Evolutionary conservation across 2,329 filamentous ascomycete species (phyloP).

Genomic region (Sclerotinia nivalis): DNA sequence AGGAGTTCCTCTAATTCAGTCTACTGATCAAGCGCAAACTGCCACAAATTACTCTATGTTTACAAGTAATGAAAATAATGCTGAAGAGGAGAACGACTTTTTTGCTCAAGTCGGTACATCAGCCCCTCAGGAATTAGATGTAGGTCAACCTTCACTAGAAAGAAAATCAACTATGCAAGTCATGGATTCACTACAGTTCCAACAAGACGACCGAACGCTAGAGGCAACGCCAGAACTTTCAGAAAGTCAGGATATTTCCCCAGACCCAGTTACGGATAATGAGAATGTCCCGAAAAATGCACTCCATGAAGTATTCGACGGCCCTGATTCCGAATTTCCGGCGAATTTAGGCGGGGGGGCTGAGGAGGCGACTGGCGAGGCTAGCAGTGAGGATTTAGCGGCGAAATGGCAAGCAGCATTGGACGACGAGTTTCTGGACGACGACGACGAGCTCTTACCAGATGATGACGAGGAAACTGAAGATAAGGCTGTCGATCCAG

Average conservation of each 20-base stretch:
- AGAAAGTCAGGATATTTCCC: slow-evolving; percentile 24
- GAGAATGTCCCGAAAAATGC: slow-evolving; percentile 26
- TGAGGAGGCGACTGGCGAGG: slow-evolving; percentile 32
- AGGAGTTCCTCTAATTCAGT: slow-evolving; percentile 63
- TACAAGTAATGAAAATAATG: slow-evolving; percentile 37
- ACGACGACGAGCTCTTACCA: slow-evolving; percentile 60
- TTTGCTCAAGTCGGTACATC: slow-evolving; percentile 48
- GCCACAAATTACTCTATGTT: slow-evolving; percentile 39
- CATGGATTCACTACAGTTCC: slow-evolving; percentile 51
- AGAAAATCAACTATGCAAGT: slow-evolving; percentile 72
- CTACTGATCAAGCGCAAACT: slow-evolving; percentile 27
- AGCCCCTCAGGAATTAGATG: slow-evolving; percentile 32
- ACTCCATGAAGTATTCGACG: slow-evolving; percentile 35
- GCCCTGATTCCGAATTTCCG: slow-evolving; percentile 36
- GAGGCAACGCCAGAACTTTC: slow-evolving; percentile 26
- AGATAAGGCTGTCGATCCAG: slow-evolving; percentile 57
- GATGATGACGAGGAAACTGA: slow-evolving; percentile 52
- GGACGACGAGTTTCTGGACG: slow-evolving; percentile 64
- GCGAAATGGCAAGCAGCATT: slow-evolving; percentile 84
- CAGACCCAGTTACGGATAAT: neutral
- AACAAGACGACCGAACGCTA: slow-evolving; percentile 31
- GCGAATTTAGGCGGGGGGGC: slow-evolving; percentile 37
- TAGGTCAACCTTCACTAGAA: slow-evolving; percentile 47
- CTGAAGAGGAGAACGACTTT: slow-evolving; percentile 56
- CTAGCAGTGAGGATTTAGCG: slow-evolving; percentile 61